Evolutionary conservation across 1,284 basidiomycete genomes (phyloP), one percentile per base, ranked within the genome.

Genomic region (Ceratobasidium sp.): DNA sequence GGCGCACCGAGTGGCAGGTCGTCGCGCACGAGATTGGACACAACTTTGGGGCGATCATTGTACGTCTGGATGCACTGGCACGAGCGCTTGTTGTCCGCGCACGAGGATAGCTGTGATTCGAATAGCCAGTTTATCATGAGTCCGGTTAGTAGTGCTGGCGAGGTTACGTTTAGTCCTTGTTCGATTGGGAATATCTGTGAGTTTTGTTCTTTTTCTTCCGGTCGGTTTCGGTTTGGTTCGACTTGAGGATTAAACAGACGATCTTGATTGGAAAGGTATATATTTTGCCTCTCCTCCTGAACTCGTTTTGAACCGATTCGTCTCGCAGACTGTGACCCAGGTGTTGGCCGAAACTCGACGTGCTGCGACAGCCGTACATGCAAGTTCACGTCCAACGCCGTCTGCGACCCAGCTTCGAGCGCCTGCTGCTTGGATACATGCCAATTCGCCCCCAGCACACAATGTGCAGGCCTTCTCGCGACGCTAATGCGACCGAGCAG

Each of bases 271-370:
- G n/a, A 57, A 71, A 58, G 72, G 72, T 73, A n/a, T 36, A 60
- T 67, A 23, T 30, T 28, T 58, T 9, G 10, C 9, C 16, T 32
- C 9, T 62, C 34, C n/a, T n/a, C n/a, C 2, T 46, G 26, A 18
- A n/a, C n/a, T 30, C 30, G 4, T 14, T 43, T 53, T 32, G 41
- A 84, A 84, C 77, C 84, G 9, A 84, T 85, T 71, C 80, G 79
- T 12, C 86, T 92, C 53, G 94, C 96, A 82, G 92, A 96, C 72
- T 97, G 95, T 80, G 94, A 97, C 80, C 94, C 94, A 0, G 94
- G 94, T 43, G 79, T 81, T 18, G 86, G 85, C 72, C 78, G 82
- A 32, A 83, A 82, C 58, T 91, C 90, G 14, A 80, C 87, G 2
- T 96, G 94, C 82, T 97, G 93, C 82, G 87, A 96, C 80, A 78